A percentile compares a stretch with the other conserved stretches of the same genome.
phyloP scores from a whole-genome alignment of 164 flowering plant species.

The Echeveria elegans region DNA sequence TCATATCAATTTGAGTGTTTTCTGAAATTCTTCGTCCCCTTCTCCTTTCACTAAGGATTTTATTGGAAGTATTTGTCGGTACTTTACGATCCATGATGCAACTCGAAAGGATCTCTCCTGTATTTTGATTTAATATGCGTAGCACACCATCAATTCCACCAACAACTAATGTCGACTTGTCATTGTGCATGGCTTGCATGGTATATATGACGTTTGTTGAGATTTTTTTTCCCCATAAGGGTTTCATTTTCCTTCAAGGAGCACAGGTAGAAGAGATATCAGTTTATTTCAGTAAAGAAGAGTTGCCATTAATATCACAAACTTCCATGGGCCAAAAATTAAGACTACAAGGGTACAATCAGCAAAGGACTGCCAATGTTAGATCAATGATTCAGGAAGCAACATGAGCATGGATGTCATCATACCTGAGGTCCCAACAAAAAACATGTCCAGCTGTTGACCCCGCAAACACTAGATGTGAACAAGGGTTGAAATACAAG shows the following conservation, averaged over 20 bases:
- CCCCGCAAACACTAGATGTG: constrained; percentile 69
- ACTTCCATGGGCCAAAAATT: background rate
- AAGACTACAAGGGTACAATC: background rate
- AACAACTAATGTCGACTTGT: constrained; percentile 48
- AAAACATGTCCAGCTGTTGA: constrained; percentile 54
- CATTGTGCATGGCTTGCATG: constrained; percentile 45
- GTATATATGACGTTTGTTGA: constrained; percentile 75
- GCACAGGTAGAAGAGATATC: background rate
- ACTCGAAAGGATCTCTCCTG: constrained; percentile 53
- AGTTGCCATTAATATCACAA: background rate
- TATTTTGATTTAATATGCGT: constrained; percentile 49
- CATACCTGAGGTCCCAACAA: constrained; percentile 90
- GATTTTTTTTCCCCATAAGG: constrained; percentile 55
- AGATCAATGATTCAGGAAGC: background rate
- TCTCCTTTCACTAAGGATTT: constrained; percentile 20
- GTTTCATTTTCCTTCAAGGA: constrained; percentile 46
- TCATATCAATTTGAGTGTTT: constrained; percentile 30
- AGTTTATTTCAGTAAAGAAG: background rate
- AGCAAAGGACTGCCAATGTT: background rate
- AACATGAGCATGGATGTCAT: constrained; percentile 8
- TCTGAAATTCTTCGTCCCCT: constrained; percentile 36
- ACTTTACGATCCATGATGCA: constrained; percentile 28
- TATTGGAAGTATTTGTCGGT: constrained; percentile 11
- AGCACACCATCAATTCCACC: constrained; percentile 92
- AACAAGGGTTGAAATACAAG: constrained; percentile 53